Evolutionary conservation across 257 asterid species (phyloP).

Genomic region (Nicotiana undulata): DNA sequence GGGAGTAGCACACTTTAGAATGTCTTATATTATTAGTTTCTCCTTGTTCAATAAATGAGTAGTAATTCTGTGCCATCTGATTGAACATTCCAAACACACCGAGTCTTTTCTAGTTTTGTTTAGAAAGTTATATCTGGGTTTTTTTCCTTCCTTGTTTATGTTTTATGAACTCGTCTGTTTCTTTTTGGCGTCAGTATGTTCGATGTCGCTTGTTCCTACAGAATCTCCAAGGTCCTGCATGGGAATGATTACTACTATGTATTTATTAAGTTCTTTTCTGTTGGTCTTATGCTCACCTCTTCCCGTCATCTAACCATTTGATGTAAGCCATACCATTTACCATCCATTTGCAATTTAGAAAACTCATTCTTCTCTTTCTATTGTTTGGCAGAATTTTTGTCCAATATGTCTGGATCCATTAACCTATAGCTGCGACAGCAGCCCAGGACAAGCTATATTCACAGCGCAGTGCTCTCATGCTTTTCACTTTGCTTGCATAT

Average conservation of each 20-base stretch:
- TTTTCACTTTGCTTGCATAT: slow-evolving; percentile 84
- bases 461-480: slow-evolving; percentile 93
- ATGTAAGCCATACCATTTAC: not conserved
- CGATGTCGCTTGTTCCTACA: not conserved
- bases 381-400: slow-evolving; percentile 52
- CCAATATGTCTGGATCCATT: slow-evolving; percentile 79
- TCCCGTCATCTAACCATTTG: not conserved
- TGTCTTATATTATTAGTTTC: not conserved
- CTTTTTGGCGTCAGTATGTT: not conserved
- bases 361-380: slow-evolving; percentile 4
- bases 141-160: not conserved
- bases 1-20: not conserved
- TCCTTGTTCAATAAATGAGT: not conserved
- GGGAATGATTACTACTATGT: not conserved
- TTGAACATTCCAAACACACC: no score
- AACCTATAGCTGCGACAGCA: slow-evolving; percentile 53
- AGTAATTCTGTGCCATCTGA: not conserved
- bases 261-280: not conserved
- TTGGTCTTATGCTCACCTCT: not conserved
- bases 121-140: not conserved
- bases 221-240: not conserved
- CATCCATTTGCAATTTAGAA: not conserved
- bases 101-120: not conserved
- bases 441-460: slow-evolving; percentile 81
- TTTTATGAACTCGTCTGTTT: not conserved